Evolutionary conservation across 2,329 filamentous ascomycete species (phyloP), one percentile per base, ranked within the genome.

Genomic region (Metarhizium anisopliae): DNA sequence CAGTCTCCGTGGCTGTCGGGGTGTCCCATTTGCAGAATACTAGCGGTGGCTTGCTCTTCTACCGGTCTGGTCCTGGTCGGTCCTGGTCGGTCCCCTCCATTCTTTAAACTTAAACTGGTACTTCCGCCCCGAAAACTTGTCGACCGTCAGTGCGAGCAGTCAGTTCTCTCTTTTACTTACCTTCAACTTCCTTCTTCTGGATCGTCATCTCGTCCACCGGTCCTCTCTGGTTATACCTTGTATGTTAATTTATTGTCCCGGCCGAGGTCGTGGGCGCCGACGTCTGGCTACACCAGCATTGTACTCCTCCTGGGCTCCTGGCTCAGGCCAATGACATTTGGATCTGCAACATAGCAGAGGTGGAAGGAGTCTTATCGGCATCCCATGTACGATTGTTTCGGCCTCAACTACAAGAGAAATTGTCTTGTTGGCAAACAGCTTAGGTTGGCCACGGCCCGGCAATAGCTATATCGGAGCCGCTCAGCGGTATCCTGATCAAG

Each of bases 401-500:
- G 11, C 10, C 13, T 6, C 45, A 30, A 13, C 25, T 30, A 14
- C 45, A 49, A 30, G 20, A 49, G 10, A 11, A 4, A 8, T 13
- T 49, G 25, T 13, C 3, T n/a, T 20, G 45, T 49, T 20, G 20
- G 45, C 30, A 5, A 16, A 16, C 6, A 30, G 25, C 14, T 30
- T 13, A n/a, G 20, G 20, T 11, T 6, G 20, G 13, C 45, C 4
- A 30, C 14, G 3, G 20, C 45, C 25, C 6, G 14, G 8, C 13
- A 13, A 29, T 49, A 29, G 20, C 7, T 16, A 25, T 11, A n/a
- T 47, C 43, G 7, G 45, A 49, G 45, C 20, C 38, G 35, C 13
- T 38, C 20, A 40, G 49, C 43, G 42, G 32, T n/a, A 53, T 53
- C 47, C 45, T 40, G 49, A 29, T 60, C 51, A 59, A 60, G 59